A percentile compares a stretch with the other conserved stretches of the same genome.
Conservation (phyloP, 2,329 filamentous ascomycete species). For the Neopestalotiopsis clavispora region DNA sequence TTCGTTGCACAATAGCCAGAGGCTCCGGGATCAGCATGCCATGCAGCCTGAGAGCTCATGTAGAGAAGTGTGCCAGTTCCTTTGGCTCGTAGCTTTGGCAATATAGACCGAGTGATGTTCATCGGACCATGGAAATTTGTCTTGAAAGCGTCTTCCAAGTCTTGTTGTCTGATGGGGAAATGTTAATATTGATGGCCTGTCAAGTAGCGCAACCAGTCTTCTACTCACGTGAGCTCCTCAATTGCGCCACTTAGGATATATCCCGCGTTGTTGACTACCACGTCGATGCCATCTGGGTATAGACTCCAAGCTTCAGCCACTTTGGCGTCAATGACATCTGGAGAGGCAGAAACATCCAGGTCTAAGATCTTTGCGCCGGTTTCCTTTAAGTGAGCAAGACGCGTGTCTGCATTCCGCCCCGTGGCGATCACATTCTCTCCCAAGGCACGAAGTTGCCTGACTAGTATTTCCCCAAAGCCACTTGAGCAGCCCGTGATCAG, state of each 20-base stretch:
- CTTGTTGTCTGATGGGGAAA: slow-evolving; percentile 24
- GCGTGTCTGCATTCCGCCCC: slow-evolving; percentile 40
- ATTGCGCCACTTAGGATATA: slow-evolving; percentile 33
- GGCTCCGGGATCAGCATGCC: slow-evolving; percentile 26
- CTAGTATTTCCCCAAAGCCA: slow-evolving; percentile 45
- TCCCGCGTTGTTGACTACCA: slow-evolving; percentile 46
- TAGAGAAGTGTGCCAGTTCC: slow-evolving; percentile 34
- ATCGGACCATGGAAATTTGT: slow-evolving; percentile 45
- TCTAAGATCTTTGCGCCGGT: slow-evolving; percentile 36
- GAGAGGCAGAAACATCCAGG: slow-evolving; percentile 31
- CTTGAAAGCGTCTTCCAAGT: slow-evolving; percentile 32
- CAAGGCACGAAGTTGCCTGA: slow-evolving; percentile 39
- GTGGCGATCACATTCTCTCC: slow-evolving; percentile 49
- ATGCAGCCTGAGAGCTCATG: slow-evolving; percentile 35
- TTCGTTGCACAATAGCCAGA: slow-evolving; percentile 9
- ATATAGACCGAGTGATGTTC: slow-evolving; percentile 39
- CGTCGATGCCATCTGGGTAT: slow-evolving; percentile 36
- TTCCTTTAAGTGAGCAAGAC: slow-evolving; percentile 41
- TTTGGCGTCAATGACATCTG: slow-evolving; percentile 24
- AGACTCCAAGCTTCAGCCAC: slow-evolving; percentile 26
- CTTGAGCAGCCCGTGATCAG: slow-evolving; percentile 50
- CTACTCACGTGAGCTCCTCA: slow-evolving; percentile 32
- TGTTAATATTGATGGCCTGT: no score
- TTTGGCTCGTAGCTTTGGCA: slow-evolving; percentile 35
- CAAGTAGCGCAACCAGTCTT: no score